Percentiles rank a stretch among this genome's conserved stretches.
These are phyloP conservation scores for Lasiodiplodia theobromae DNA, from an alignment of 2,329 filamentous ascomycete species.

Conservation along the genomic window DNA sequence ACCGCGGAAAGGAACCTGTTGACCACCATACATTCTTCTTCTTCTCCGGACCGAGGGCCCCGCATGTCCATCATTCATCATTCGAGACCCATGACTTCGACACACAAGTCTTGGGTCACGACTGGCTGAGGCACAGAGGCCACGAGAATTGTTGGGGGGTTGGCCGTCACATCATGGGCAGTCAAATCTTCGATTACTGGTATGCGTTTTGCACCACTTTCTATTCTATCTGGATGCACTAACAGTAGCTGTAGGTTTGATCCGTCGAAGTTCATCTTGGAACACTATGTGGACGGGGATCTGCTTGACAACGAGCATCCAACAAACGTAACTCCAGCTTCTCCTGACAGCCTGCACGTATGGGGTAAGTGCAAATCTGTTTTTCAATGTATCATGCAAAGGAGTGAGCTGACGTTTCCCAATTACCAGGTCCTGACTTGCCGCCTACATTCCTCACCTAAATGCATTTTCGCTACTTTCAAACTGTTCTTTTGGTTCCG, in stretches of 20 bases:
- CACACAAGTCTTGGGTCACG: constrained; percentile 72
- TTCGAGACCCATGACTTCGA: constrained; percentile 78
- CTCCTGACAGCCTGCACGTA: constrained; percentile 24
- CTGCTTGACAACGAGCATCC: constrained; percentile 21
- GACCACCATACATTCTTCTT: constrained; percentile 67
- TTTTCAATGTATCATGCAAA: no score
- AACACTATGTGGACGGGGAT: constrained; percentile 72
- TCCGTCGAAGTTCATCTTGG: constrained; percentile 67
- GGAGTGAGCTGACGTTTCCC: neutral
- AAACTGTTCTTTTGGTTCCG: no score
- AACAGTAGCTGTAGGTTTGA: constrained; percentile 46
- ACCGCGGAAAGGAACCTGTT: constrained; percentile 56
- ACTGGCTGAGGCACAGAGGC: constrained; percentile 69
- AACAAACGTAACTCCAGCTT: neutral
- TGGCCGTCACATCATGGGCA: constrained; percentile 72
- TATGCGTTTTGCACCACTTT: constrained; percentile 42
- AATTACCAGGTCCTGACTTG: constrained; percentile 11
- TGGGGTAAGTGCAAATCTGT: constrained; percentile 21
- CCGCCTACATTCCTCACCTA: constrained; percentile 22
- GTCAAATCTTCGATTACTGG: constrained; percentile 78
- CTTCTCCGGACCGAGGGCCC: constrained; percentile 41
- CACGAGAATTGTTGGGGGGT: constrained; percentile 75
- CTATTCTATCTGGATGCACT: neutral
- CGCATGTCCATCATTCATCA: constrained; percentile 70
- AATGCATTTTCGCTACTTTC: neutral